Percentiles rank a stretch among this genome's conserved stretches.
These are phyloP conservation scores for Coemansia sp. DNA, from an alignment of 192 early-diverging fungal species.

Conservation along the genomic window DNA sequence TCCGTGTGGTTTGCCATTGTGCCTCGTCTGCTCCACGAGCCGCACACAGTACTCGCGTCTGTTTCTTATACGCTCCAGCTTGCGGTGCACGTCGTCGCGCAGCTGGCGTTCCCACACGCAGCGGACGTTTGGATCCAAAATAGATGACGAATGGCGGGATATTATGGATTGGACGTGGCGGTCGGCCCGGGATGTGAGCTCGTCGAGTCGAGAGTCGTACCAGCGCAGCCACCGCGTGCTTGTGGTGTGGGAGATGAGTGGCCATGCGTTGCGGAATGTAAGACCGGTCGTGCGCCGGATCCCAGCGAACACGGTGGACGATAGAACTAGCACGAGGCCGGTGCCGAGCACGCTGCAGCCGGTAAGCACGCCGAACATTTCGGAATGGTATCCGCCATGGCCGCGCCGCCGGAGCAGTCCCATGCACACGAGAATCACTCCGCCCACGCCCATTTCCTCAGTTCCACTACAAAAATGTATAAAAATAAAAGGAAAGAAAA, in stretches of 20 bases:
- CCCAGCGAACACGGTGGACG: constrained; percentile 33
- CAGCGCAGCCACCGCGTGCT: constrained; percentile 21
- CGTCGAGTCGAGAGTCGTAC: constrained; percentile 31
- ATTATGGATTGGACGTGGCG: constrained; percentile 8
- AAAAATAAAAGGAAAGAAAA: background rate
- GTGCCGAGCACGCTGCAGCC: constrained; percentile 2
- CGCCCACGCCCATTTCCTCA: constrained; percentile 8
- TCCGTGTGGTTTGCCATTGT: background rate
- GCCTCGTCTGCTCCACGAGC: background rate
- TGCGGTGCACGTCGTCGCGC: constrained; percentile 22
- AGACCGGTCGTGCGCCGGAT: constrained; percentile 40
- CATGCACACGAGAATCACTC: constrained; percentile 4
- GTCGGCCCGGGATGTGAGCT: constrained; percentile 25
- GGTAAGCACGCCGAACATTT: background rate
- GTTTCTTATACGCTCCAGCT: constrained; percentile 20
- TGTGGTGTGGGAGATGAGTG: constrained; percentile 13
- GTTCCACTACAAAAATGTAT: background rate
- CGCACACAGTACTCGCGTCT: constrained; percentile 4
- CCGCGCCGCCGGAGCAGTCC: constrained; percentile 11
- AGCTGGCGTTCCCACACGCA: constrained; percentile 38
- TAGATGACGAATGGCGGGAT: constrained; percentile 6
- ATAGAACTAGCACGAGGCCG: background rate
- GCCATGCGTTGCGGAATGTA: constrained; percentile 24
- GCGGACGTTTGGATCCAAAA: constrained; percentile 18
- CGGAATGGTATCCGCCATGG: constrained; percentile 1